Conservation (phyloP, 805 yeast genomes). For the Myxozyma sirexii region DNA sequence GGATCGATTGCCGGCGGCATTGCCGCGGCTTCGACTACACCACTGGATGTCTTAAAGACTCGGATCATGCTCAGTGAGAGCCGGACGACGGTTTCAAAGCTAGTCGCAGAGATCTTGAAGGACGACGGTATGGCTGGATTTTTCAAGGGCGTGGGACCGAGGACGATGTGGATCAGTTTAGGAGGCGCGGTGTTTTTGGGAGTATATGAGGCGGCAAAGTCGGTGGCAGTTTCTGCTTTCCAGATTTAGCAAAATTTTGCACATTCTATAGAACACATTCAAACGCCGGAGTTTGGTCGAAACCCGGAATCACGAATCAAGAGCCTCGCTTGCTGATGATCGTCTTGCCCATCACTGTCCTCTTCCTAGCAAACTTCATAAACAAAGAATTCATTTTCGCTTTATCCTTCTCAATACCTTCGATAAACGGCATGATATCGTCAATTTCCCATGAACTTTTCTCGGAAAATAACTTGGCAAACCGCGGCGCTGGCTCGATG, state of each 20-base stretch:
- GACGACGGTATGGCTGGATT: conserved; percentile 80
- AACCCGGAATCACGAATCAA: too few species aligned
- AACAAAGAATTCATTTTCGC: conserved; percentile 60
- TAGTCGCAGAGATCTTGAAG: conserved; percentile 56
- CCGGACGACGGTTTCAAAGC: conserved; percentile 49
- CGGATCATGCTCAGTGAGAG: conserved; percentile 76
- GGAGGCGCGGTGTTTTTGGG: conserved; percentile 99
- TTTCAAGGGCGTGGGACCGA: conserved; percentile 85
- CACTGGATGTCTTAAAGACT: conserved; percentile 91
- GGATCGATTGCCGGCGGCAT: conserved; percentile 95
- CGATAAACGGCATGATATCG: conserved; percentile 66
- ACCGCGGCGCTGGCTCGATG: conserved; percentile 51
- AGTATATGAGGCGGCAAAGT: conserved; percentile 67
- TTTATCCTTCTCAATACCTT: conserved; percentile 57
- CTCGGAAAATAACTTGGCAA: conserved; percentile 54
- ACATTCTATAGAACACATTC: background rate
- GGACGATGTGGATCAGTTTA: conserved; percentile 96
- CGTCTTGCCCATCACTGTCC: conserved; percentile 39
- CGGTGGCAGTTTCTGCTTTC: background rate
- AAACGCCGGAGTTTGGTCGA: background rate
- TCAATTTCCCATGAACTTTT: conserved; percentile 64
- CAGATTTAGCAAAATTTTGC: background rate
- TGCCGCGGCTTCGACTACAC: conserved; percentile 94
- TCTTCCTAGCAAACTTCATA: conserved; percentile 63
- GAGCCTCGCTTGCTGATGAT: conserved; percentile 30